Conservation (phyloP, 768 basidiomycete species). For the Udeniomyces megalosporus region DNA sequence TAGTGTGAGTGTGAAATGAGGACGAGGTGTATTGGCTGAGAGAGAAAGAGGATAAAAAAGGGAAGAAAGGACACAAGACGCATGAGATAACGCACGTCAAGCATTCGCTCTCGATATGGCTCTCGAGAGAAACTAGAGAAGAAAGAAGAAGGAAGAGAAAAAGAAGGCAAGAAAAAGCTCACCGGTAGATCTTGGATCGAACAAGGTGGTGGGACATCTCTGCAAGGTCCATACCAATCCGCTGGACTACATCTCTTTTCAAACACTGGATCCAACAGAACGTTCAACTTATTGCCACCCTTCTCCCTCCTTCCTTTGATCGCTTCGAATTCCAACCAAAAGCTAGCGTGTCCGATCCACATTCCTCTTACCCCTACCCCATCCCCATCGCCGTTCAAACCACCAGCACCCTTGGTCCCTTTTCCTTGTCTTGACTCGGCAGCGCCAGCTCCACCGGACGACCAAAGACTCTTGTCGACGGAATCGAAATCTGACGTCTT, state of each 20-base stretch:
- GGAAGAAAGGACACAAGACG: neutral
- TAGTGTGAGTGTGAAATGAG: slow-evolving; percentile 13
- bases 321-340: slow-evolving; percentile 1
- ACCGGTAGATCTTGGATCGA: slow-evolving; percentile 6
- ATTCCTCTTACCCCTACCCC: neutral
- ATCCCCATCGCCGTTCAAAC: neutral
- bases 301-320: neutral
- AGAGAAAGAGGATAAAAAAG: neutral
- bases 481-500: neutral
- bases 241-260: slow-evolving; percentile 10
- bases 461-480: no score
- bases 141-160: neutral
- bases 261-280: slow-evolving; percentile 15
- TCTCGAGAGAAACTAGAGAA: neutral
- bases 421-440: no score
- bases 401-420: no score
- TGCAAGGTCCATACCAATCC: neutral
- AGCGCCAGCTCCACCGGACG: no score
- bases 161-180: no score
- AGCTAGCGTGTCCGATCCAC: slow-evolving; percentile 12
- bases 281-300: neutral
- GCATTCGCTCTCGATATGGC: no score
- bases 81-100: neutral
- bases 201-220: neutral
- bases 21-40: slow-evolving; percentile 13